Evolutionary conservation across 75 land plant species (phyloP), one percentile per base, ranked within the genome.

Genomic region (Adiantum capillusveneris): DNA sequence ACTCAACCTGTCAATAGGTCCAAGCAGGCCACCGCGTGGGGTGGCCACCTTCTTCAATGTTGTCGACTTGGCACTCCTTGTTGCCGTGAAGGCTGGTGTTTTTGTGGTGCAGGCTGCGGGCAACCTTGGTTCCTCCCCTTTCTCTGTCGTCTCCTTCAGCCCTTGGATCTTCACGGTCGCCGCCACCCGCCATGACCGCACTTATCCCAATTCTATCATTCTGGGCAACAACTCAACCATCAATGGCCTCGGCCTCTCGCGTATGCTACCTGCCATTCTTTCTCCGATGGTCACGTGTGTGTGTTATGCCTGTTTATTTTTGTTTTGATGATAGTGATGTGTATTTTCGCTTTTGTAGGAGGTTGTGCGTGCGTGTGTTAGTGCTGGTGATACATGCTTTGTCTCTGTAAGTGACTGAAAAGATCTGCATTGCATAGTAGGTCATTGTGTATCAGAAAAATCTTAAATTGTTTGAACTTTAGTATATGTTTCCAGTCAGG

Each of bases 101-200:
- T 77, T 90, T 41, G 96, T 89, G 19, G 90, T 77, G 0, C 96
- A 90, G 53, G 91, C 91, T 17, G 91, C 81, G 0, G 91, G 91
- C 0, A 87, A 87, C 62, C 45, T 48, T 16, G 91, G 96, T 0
- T 90, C 96, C 0, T 75, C 57, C 7, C 74, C 72, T 18, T 58
- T 59, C 29, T 65, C 80, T 18, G 76, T 83, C 1, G 70, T 83
- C 13, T 83, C 96, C 34, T 86, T 68, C 65, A 86, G 96, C 57
- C 96, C 96, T 18, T 90, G 96, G 96, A 74, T 78, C 20, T 57
- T 82, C 7, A 78, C 76, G 22, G 90, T 77, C 9, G 90, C 72
- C 7, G 72, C 90, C 12, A 51, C 62, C 57, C 57, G 48, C 44
- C 76, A 78, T 14, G 84, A 81, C 61, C 36, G 96, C 57, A 60